Evolutionary conservation across 805 yeast genomes (phyloP), one percentile per base, ranked within the genome.

Genomic region (Metschnikowia borealis): DNA sequence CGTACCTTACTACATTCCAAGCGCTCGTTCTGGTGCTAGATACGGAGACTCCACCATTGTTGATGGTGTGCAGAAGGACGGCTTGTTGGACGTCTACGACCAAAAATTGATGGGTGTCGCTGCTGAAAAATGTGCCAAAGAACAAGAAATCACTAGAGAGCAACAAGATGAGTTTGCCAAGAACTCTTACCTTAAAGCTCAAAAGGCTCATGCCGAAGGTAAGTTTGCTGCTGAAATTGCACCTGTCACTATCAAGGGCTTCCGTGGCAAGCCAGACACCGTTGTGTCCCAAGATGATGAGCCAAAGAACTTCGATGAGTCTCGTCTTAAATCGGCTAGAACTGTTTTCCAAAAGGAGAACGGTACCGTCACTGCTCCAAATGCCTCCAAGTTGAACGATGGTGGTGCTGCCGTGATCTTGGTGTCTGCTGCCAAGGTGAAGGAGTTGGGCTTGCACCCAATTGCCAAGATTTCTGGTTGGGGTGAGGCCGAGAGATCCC

Each of bases 401-500:
- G 99, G 99, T 73, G 98, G 89, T 68, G 97, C 98, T 49, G 98
- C 98, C 45, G 82, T 94, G 36, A 77, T 94, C 41, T 79, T 94
- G 59, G 94, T 89, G 47, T 87, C 96, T 52, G 97, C 82, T 66
- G 74, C 74, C 55, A 90, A 91, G 76, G 78, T 91, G 62, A 82
- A 83, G 68, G 96, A 91, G 78, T 81, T 90, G 61, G 85, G 86
- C 42, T 75, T 94, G 65, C 89, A 77, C 67, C 99, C 99, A 56
- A 68, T 94, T 55, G 98, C 97, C 53, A 83, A 83, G 69, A 85
- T 94, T 62, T 67, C 80, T 48, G 96, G 97, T 54, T 92, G 96
- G 96, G 99, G 96, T 72, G 99, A 94, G 69, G 98, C 98, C 63
- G 99, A 96, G 50, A 91, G 89, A 69, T 83, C 83, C 40, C 99